phyloP scores from a whole-genome alignment of 805 yeast species.

The Yueomyces sp. region DNA sequence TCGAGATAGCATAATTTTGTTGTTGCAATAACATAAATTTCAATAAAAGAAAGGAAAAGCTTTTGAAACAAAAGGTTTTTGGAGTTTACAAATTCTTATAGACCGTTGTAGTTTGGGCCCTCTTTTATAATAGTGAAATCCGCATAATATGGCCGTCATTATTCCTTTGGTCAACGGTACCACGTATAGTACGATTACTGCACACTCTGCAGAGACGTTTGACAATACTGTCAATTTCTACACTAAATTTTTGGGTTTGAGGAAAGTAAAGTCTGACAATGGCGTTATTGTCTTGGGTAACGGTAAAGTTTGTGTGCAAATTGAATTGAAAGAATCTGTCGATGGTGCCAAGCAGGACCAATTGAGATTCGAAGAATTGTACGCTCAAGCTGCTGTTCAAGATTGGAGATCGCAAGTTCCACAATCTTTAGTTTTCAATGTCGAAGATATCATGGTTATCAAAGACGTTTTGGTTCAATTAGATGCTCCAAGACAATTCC shows the following conservation, averaged over 20 bases:
- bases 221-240: constrained; percentile 43
- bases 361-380: neutral
- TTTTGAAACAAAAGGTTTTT: neutral
- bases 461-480: constrained; percentile 18
- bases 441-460: constrained; percentile 17
- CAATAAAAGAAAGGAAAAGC: neutral
- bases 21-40: neutral
- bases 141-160: constrained; percentile 10
- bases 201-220: constrained; percentile 34
- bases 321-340: constrained; percentile 14
- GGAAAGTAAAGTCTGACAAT: neutral
- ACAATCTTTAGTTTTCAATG: constrained; percentile 25
- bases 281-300: constrained; percentile 7
- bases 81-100: neutral
- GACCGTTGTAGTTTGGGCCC: neutral
- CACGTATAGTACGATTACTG: constrained; percentile 37
- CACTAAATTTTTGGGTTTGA: constrained; percentile 12
- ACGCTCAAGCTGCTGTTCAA: constrained; percentile 4
- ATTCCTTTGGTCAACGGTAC: constrained; percentile 37
- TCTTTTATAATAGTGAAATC: neutral
- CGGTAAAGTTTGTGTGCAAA: constrained; percentile 16
- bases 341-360: constrained; percentile 13
- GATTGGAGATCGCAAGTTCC: constrained; percentile 41
- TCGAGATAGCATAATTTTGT: too few relatives aligned
- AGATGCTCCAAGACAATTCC: constrained; percentile 34